Evolutionary conservation across 257 asterid genomes (phyloP), one percentile per base, ranked within the genome.

Genomic region (Solanum gandarillasii): DNA sequence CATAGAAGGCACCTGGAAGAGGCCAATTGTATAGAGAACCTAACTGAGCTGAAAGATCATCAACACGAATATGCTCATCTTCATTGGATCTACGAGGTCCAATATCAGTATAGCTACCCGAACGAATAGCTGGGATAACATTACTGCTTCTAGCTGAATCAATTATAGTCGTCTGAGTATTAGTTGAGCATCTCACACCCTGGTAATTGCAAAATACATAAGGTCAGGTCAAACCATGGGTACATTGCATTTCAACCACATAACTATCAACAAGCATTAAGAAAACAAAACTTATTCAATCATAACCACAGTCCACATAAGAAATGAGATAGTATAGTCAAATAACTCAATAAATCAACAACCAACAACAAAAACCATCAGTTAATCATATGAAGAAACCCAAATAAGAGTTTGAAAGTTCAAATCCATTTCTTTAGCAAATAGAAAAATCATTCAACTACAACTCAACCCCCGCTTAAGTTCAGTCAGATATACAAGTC

Each of bases 41-140:
- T 92, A 97, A 85, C 73, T 92, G 94, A 36, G 92, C 85, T 83
- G 92, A 89, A 52, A 97, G 92, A 89, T 97, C 95, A 83, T 97
- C 99, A 34, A 97, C 91, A 32, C 93, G 91, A 82, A 97, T 91
- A 87, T 95, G 98, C 86, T 93, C 95, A 58, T 97, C 99, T 90
- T 97, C 99, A 81, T 95, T 97, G 75, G 89, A 93, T 35, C 92
- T 90, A 60, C 99, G 99, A 36, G 96, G 96, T 52, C 99, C 99
- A 68, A 88, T 89, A 75, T 94, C 98, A 18, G 99, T 92, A 92
- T 92, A 94, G 92, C 99, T 97, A 32, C 99, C 99, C 0, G 99
- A 97, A 25, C 92, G 94, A 86, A 95, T 87, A 75, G 86, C 89
- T 3, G 96, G 96, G 34, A 89, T 38, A 85, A 85, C 90, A 90